Base-by-base conservation (phyloP, 1,284 basidiomycete genomes). In the Ganoderma sp. region DNA sequence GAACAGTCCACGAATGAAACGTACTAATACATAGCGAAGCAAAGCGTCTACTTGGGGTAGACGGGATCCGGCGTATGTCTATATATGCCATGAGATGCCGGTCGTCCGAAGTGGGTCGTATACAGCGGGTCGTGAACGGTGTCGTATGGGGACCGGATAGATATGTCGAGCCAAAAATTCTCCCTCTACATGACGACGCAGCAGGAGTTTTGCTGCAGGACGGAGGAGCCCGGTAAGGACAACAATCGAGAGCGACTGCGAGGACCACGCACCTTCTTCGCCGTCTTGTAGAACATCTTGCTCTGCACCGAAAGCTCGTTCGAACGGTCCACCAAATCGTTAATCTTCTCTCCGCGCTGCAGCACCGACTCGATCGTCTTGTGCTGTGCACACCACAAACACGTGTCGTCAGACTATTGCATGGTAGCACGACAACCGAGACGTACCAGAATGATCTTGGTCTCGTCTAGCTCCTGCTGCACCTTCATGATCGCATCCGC, bases 401-500 rank as follows among this genome's bases (percentile, higher is more conserved):
- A 22, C 15, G 22, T 41, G 59, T 3, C 32, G 25, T 58, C 60
- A 52, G 41, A 39, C 6, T 25, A 14, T 12, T 15, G 32, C 50
- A 32, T 42, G 3, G 22, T 6, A 25, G 25, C n/a, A 37, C 54
- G 0, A 58, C 34, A 14, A 28, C 9, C 32, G 41, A 3, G 52
- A 73, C 91, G 71, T 73, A 96, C 95, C 79, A 98, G 82, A 45
- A 99, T 90, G 74, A 99, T 97, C 91, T 99, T 99, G 9, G 98
- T 99, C 84, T 99, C 98, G 78, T 99, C 98, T 61, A 99, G 82
- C 79, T 99, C 98, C 79, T 96, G 93, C 81, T 99, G 98, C 19
- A 99, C 98, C 76, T 93, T 90, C 97, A 99, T 97, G 77, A 99
- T 99, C 22, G 95, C 93, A 83, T 99, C 98, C 5, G 98, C 98